Evolutionary conservation across 2,329 filamentous ascomycete genomes (phyloP), one percentile per base, ranked within the genome.

Genomic region (Cyphellophora attinorum): DNA sequence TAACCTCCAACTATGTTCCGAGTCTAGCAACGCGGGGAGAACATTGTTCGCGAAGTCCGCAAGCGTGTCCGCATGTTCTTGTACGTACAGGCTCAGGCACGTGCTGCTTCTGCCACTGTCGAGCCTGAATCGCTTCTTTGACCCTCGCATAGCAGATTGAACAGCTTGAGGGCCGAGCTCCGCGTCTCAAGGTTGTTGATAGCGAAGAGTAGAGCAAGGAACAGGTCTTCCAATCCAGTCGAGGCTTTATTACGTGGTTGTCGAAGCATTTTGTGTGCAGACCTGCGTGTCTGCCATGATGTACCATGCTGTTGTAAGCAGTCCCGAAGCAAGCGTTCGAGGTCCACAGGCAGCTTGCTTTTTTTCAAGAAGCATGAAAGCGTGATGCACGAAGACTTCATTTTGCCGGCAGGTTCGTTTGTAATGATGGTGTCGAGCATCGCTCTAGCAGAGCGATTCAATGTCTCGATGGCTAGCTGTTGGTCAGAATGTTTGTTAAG

Each of bases 401-500:
- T 17, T 11, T 41, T 35, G 11, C 39, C 36, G 12, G 34, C 38
- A 18, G 46, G 45, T 10, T 41, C 36, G n/a, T 36, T 33, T 12
- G 43, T 31, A 15, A 46, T 33, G 6, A 49, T 13, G 11, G 30
- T 42, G 23, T 29, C 39, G 14, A 45, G n/a, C 31, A 49, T 33
- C 1, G 42, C 40, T 21, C 33, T 30, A 6, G 33, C 39, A 8
- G 43, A 33, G 14, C 29, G 27, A 4, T 18, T 15, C 8, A 49
- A 25, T 6, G 40, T 25, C n/a, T 38, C 21, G n/a, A 23, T n/a
- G 19, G 31, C 25, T 29, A 18, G 21, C 5, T 35, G 15, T 27
- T 33, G 16, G 13, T 47, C 30, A 60, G 38, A 8, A 59, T 53
- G 13, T 47, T 55, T 23, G 51, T 50, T 36, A 11, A 44, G 21